Base-by-base conservation (phyloP, 192 early-diverging fungal genomes). In the Coemansia umbellata region DNA sequence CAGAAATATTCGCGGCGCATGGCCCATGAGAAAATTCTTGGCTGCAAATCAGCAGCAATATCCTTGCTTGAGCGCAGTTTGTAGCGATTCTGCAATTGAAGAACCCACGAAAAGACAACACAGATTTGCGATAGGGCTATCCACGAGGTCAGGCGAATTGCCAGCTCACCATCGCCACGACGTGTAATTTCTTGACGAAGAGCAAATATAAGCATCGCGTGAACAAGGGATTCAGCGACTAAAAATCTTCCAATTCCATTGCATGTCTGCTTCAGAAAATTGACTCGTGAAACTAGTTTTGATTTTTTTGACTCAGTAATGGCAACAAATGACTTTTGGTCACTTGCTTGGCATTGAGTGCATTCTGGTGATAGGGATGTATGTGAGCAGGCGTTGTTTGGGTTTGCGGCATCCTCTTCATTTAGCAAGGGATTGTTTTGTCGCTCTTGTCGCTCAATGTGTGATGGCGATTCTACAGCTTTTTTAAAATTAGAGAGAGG, bases 161-260 rank as follows among this genome's bases (percentile, higher is more conserved):
- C 66, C 8, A 22, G 30, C 8, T 14, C 19, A 18, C 56, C 32
- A 27, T 75, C 55, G 14, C 44, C 26, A 18, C 24, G 56, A 18
- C 60, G 60, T 39, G 21, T 35, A 39, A 63, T 60, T 42, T 76
- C 73, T 17, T 76, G 66, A 23, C 62, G 61, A 30, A 76, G 44
- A 5, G 73, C 73, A 51, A 76, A 66, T 22, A 26, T 37, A 35
- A 76, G 62, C 73, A 76, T 69, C 8, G 57, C 51, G 31, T 76
- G 73, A 14, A 76, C 45, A 53, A 76, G 50, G 43, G 61, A 55
- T 30, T 76, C 53, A 44, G 62, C 60, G 11, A 49, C 50, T 19
- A 69, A 19, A 19, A 69, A 45, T 66, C 56, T 58, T 31, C 57
- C 53, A 6, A 68, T 24, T n/a, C 53, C 47, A 31, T 64, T 64